phyloP scores from a whole-genome alignment of 2,329 filamentous ascomycete genomes.

The Blastomyces parvus region DNA sequence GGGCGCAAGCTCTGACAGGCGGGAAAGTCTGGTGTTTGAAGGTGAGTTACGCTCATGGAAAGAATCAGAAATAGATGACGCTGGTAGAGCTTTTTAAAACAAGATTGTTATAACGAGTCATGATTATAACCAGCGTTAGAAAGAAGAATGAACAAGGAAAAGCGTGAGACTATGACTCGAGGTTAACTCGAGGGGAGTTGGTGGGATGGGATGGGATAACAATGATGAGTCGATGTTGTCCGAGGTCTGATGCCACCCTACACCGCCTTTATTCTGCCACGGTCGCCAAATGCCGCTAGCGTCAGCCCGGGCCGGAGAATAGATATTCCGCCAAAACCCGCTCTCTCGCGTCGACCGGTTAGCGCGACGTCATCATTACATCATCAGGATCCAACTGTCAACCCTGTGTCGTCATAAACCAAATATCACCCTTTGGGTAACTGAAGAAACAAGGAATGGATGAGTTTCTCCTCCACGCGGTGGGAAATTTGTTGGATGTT shows the following conservation, averaged over 20 bases:
- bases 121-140: background rate
- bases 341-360: no score
- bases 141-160: background rate
- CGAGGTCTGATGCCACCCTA: background rate
- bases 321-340: background rate
- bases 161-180: slow-evolving; percentile 1
- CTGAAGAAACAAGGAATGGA: background rate
- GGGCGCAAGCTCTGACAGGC: background rate
- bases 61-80: background rate
- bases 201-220: background rate
- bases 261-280: slow-evolving; percentile 7
- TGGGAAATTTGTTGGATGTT: background rate
- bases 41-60: background rate
- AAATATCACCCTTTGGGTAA: background rate
- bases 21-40: background rate
- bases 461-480: background rate
- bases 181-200: background rate
- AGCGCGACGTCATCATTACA: background rate
- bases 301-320: background rate
- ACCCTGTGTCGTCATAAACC: background rate
- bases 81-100: background rate
- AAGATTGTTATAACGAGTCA: background rate
- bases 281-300: background rate
- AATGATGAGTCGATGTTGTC: background rate
- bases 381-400: slow-evolving; percentile 1